A percentile compares a stretch with the other conserved stretches of the same genome.
phyloP scores from a whole-genome alignment of 2,329 filamentous ascomycete genomes.

The Fusarium brevicatenulatum region DNA sequence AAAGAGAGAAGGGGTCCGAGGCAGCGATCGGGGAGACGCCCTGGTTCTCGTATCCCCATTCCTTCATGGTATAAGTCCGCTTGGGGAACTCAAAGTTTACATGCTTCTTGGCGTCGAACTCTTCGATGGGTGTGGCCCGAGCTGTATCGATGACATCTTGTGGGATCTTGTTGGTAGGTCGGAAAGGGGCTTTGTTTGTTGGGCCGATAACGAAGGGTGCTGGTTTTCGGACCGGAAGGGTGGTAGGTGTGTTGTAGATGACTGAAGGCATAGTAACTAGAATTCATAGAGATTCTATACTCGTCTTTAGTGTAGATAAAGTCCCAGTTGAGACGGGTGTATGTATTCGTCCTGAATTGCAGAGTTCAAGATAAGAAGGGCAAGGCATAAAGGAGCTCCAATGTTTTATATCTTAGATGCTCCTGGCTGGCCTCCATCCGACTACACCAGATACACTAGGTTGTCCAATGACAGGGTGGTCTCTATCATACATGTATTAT shows the following conservation, averaged over 20 bases:
- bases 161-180: slow-evolving; percentile 36
- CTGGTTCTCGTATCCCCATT: slow-evolving; percentile 65
- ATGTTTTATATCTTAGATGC: background rate
- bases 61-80: slow-evolving; percentile 68
- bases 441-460: background rate
- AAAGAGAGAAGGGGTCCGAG: slow-evolving; percentile 72
- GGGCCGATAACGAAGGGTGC: slow-evolving; percentile 46
- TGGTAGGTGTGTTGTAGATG: background rate
- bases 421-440: no score
- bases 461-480: background rate
- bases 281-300: background rate
- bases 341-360: background rate
- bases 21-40: slow-evolving; percentile 72
- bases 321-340: background rate
- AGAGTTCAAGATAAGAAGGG: background rate
- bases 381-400: background rate
- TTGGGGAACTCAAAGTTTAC: slow-evolving; percentile 62
- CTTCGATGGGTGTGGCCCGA: background rate
- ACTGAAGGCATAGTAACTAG: slow-evolving; percentile 6
- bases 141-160: slow-evolving; percentile 15
- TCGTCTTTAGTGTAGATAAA: background rate
- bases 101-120: slow-evolving; percentile 66
- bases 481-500: background rate
- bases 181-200: slow-evolving; percentile 42
- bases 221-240: slow-evolving; percentile 15